phyloP scores from a whole-genome alignment of 129 eudicot species.

The Gnaphalium uliginosum region DNA sequence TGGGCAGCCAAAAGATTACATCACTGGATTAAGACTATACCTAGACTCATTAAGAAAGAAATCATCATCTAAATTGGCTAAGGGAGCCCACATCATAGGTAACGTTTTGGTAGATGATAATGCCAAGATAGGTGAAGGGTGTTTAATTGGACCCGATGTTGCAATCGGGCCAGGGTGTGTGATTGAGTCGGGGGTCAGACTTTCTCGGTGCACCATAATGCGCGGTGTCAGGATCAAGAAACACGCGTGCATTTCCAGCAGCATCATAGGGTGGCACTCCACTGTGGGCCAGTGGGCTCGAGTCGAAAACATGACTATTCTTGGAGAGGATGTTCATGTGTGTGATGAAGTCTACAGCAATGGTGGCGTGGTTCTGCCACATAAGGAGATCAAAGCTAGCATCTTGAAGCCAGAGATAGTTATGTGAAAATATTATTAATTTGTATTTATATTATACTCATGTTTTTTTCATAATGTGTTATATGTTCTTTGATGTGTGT shows the following conservation, averaged over 20 bases:
- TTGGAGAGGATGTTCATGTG: slow-evolving; percentile 92
- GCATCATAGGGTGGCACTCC: slow-evolving; percentile 94
- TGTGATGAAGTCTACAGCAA: slow-evolving; percentile 86
- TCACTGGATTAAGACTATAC: slow-evolving; percentile 76
- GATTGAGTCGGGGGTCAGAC: slow-evolving; percentile 83
- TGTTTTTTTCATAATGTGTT: neutral
- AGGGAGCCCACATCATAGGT: slow-evolving; percentile 66
- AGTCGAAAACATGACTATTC: slow-evolving; percentile 86
- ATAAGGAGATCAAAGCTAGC: slow-evolving; percentile 89
- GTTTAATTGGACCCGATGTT: slow-evolving; percentile 89
- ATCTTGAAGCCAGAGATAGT: slow-evolving; percentile 94
- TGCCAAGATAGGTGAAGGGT: slow-evolving; percentile 87
- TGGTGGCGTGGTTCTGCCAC: slow-evolving; percentile 95
- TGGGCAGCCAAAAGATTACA: slow-evolving; percentile 90
- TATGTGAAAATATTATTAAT: slow-evolving; percentile 48
- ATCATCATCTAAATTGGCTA: slow-evolving; percentile 51
- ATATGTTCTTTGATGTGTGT: slow-evolving; percentile 5
- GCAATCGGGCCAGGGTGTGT: slow-evolving; percentile 92
- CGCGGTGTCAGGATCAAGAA: slow-evolving; percentile 88
- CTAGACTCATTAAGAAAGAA: slow-evolving; percentile 72
- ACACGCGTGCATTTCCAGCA: slow-evolving; percentile 73
- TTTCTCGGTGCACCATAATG: slow-evolving; percentile 83
- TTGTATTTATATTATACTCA: slow-evolving; percentile 1
- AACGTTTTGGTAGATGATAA: slow-evolving; percentile 80
- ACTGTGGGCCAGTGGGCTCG: slow-evolving; percentile 95